These are phyloP conservation scores for Trichoderma sp. DNA, from an alignment of 2,329 filamentous ascomycete genomes.

Conservation along the genomic window DNA sequence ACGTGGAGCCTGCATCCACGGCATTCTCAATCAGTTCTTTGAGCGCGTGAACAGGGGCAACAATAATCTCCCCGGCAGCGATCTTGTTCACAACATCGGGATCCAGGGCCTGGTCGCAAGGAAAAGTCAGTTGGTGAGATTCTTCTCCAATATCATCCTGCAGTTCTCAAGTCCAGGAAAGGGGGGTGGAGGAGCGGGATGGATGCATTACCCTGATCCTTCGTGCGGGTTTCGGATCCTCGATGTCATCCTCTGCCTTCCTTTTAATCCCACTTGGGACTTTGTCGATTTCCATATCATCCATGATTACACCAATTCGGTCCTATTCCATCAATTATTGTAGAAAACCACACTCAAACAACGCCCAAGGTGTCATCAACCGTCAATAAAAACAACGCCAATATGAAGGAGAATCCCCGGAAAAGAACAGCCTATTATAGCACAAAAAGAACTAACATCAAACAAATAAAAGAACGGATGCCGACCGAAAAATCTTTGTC, in stretches of 20 bases:
- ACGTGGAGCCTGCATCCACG: conserved; percentile 93
- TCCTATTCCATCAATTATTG: neutral
- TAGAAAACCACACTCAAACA: neutral
- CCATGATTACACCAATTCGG: conserved; percentile 20
- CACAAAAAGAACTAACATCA: neutral
- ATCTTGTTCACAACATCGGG: conserved; percentile 98
- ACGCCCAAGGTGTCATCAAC: neutral
- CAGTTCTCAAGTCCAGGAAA: neutral
- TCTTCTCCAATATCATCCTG: neutral
- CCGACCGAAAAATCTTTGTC: neutral
- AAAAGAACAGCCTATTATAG: neutral
- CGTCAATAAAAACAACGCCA: neutral
- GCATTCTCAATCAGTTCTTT: conserved; percentile 98
- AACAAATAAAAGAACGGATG: neutral
- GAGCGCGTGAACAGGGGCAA: conserved; percentile 90
- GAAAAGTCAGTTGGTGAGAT: neutral
- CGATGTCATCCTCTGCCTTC: conserved; percentile 42
- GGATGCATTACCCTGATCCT: conserved; percentile 46
- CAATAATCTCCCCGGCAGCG: conserved; percentile 95
- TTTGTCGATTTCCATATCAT: conserved; percentile 45
- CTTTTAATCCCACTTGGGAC: conserved; percentile 43
- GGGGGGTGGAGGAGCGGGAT: neutral
- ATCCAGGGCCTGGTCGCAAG: conserved; percentile 65
- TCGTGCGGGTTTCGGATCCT: conserved; percentile 41
- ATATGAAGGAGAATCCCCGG: neutral